phyloP scores from a whole-genome alignment of 1,139 yeast species.

The Yamadazyma dushanensis region DNA sequence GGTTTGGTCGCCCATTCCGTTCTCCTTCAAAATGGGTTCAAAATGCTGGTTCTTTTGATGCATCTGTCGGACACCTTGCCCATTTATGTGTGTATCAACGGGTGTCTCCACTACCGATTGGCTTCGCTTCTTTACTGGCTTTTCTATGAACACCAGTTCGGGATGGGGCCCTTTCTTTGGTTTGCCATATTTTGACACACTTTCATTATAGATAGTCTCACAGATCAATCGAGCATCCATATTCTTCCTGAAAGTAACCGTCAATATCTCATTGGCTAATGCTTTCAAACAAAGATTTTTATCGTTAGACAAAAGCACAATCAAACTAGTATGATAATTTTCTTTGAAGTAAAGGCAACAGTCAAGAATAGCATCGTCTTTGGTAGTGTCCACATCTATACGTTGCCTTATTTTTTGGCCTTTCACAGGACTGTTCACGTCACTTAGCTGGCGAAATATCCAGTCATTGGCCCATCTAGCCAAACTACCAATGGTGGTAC shows the following conservation, averaged over 20 bases:
- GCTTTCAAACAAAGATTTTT: conserved; percentile 81
- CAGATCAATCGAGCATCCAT: conserved; percentile 68
- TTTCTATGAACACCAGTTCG: conserved; percentile 9
- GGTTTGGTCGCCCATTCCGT: neutral
- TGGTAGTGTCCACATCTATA: conserved; percentile 38
- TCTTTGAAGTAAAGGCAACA: conserved; percentile 70
- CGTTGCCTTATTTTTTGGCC: conserved; percentile 68
- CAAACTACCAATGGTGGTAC: conserved; percentile 47
- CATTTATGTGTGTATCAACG: neutral
- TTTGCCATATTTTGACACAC: conserved; percentile 11
- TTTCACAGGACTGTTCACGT: conserved; percentile 46
- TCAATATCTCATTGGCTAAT: conserved; percentile 60
- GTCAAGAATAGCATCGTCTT: conserved; percentile 86
- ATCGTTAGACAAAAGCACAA: conserved; percentile 75
- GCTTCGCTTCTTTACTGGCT: too few relatives aligned
- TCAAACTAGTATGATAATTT: conserved; percentile 42
- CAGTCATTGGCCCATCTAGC: conserved; percentile 81
- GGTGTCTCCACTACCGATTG: neutral
- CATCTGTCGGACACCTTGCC: too few relatives aligned
- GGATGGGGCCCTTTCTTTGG: too few relatives aligned
- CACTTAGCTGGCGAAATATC: conserved; percentile 66
- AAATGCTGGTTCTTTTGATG: too few relatives aligned
- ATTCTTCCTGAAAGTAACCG: conserved; percentile 60
- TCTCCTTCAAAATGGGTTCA: too few relatives aligned
- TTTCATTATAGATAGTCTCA: conserved; percentile 44